Conservation (phyloP, 164 flowering plant genomes). For the Akebia trifoliata region DNA sequence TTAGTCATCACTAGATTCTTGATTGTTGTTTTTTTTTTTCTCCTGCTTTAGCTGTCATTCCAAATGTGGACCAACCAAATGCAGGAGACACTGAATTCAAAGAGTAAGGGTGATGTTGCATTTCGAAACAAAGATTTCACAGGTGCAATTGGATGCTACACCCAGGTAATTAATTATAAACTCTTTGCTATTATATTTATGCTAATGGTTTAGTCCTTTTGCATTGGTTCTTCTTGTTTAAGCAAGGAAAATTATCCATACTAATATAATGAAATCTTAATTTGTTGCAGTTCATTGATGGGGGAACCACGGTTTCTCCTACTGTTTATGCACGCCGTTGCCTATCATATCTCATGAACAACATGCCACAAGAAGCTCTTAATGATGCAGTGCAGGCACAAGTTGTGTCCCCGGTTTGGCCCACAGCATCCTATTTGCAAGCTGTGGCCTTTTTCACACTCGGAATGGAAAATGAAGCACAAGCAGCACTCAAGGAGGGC, state of each 20-base stretch:
- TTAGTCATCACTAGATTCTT: not conserved
- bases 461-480: constrained; percentile 75
- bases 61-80: constrained; percentile 83
- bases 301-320: constrained; percentile 88
- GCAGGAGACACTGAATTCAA: constrained; percentile 67
- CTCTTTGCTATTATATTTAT: not conserved
- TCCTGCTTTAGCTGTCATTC: constrained; percentile 54
- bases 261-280: constrained; percentile 11
- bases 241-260: too few species aligned
- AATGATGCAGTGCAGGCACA: constrained; percentile 87
- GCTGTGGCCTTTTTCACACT: constrained; percentile 65
- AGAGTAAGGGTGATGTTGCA: constrained; percentile 71
- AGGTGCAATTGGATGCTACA: constrained; percentile 56
- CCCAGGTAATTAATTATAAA: constrained; percentile 35
- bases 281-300: constrained; percentile 74
- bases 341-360: constrained; percentile 64
- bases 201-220: not conserved
- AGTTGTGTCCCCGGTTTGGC: constrained; percentile 75
- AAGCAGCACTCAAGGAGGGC: constrained; percentile 70
- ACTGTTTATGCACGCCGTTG: constrained; percentile 91
- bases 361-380: constrained; percentile 78
- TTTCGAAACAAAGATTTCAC: constrained; percentile 59
- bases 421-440: constrained; percentile 78
- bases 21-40: constrained; percentile 1
- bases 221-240: too few species aligned